These are phyloP conservation scores for Astrocystis sublimbata DNA, from an alignment of 495 filamentous ascomycete species.

Conservation along the genomic window DNA sequence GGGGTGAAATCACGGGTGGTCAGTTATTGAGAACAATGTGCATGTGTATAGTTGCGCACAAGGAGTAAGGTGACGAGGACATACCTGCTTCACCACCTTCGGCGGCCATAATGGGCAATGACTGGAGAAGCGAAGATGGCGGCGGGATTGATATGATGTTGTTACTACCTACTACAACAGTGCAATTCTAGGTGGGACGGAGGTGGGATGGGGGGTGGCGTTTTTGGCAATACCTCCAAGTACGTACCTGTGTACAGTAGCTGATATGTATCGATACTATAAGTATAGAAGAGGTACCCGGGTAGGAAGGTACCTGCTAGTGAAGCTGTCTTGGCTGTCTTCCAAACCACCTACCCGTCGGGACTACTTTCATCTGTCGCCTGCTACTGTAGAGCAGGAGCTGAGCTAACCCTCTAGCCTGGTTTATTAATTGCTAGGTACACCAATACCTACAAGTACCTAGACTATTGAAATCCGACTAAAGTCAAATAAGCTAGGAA, in stretches of 20 bases:
- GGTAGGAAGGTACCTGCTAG: no score
- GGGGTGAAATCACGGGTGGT: neutral
- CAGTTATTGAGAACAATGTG: neutral
- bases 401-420: no score
- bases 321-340: no score
- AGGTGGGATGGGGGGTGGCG: neutral
- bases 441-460: no score
- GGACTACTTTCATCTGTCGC: no score
- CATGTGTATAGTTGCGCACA: neutral
- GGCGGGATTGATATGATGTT: neutral
- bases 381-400: no score
- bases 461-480: no score
- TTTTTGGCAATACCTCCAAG: neutral
- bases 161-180: neutral
- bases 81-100: conserved; percentile 19
- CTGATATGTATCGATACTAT: neutral
- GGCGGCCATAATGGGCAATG: conserved; percentile 9
- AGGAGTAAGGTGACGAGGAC: neutral
- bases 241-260: no score
- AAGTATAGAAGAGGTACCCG: no score
- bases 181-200: neutral
- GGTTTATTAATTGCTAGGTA: no score
- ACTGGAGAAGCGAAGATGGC: neutral
- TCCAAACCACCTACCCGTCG: no score
- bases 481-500: no score